A percentile compares a stretch with the other conserved stretches of the same genome.
Evolutionary conservation across 306 rosid genomes (phyloP).

Genomic region (Clitoria ternatea): DNA sequence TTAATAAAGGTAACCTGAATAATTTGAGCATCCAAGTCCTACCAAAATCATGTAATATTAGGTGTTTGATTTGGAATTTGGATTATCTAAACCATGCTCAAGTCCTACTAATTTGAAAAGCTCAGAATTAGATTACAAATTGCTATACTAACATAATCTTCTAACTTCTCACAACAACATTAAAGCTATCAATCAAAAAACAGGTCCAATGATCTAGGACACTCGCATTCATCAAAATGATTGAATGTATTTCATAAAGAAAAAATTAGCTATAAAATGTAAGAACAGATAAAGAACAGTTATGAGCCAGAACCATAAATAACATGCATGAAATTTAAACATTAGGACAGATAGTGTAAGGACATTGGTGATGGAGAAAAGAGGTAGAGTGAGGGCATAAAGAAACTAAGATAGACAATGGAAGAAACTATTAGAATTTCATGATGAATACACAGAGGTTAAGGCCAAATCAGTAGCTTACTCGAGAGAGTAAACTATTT

Average conservation of each 20-base stretch:
- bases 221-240: background rate
- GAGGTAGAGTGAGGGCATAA: too few species aligned
- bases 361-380: too few species aligned
- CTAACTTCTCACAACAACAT: background rate
- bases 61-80: too few species aligned
- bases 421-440: too few species aligned
- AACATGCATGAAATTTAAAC: conserved; percentile 1
- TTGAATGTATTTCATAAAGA: background rate
- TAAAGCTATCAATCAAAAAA: background rate
- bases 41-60: background rate
- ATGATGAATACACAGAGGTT: conserved; percentile 15
- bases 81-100: too few species aligned
- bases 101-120: too few species aligned
- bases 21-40: background rate
- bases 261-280: background rate
- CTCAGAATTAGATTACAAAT: background rate
- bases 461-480: conserved; percentile 20
- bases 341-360: background rate
- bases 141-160: background rate
- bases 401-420: too few species aligned
- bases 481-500: conserved; percentile 15
- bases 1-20: background rate
- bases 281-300: background rate
- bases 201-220: background rate
- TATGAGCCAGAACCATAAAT: conserved; percentile 1